Base-by-base conservation (phyloP, 169 alveolate genomes). In the Plasmodium chabaudi region DNA sequence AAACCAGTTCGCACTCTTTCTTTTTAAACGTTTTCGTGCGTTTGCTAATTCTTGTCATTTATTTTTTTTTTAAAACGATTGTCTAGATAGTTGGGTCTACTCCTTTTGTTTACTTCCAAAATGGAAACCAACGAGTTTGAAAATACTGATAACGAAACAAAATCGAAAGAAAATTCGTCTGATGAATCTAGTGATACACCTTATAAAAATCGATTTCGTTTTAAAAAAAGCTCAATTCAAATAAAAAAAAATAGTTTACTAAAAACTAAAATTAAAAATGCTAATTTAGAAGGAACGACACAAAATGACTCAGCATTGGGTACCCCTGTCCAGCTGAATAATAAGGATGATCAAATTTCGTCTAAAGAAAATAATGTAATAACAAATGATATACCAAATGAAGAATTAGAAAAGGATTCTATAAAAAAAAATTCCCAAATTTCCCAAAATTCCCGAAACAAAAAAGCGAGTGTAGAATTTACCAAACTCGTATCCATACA, bases 131-230 rank as follows among this genome's bases (percentile, higher is more conserved):
- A 17, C 12, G 55, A 17, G 27, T 9, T 9, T 12, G 63, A 55
- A 39, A 15, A 71, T 2, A n/a, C 1, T 25, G 17, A n/a, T 15
- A 56, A 49, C 5, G 70, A 55, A 42, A 25, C n/a, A 25, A 27
- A 34, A 34, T 6, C 5, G 1, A 3, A 13, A 19, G 25, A 10
- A 13, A 27, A 15, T 12, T 39, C 27, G 19, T 77, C 88, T 10
- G 74, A 63, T 2, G 88, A 77, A 42, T 77, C 88, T 5, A 77
- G 88, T 15, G 88, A 77, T 57, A 46, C 87, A 13, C 39, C 44
- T 49, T 72, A 70, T 60, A 87, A 68, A 49, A 57, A 61, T 55
- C 70, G 72, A 25, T 72, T 87, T 42, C 63, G 67, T 19, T 87
- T 63, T 44, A 68, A 65, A 72, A 72, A 64, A 39, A 63, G 56